These are phyloP conservation scores for Trichaptum fuscoviolaceum DNA, from an alignment of 768 basidiomycete species.

Conservation along the genomic window DNA sequence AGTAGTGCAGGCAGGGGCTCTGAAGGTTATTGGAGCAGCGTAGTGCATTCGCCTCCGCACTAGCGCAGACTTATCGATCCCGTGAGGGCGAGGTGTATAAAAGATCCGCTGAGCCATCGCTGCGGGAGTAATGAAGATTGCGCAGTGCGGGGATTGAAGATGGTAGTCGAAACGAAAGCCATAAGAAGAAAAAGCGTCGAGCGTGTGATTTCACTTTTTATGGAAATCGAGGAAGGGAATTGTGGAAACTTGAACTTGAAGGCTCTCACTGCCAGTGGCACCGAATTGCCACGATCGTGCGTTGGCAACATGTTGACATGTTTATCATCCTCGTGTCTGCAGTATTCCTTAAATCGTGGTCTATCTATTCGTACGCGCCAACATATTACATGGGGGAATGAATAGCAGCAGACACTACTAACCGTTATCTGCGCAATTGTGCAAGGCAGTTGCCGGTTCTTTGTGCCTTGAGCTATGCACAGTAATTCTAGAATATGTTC, in stretches of 20 bases:
- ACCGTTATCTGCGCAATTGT: neutral
- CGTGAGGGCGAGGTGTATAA: neutral
- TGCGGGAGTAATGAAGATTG: too few relatives aligned
- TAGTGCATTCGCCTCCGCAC: neutral
- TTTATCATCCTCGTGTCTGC: neutral
- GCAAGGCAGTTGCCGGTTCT: neutral
- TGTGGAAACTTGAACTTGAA: too few relatives aligned
- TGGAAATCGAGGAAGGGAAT: too few relatives aligned
- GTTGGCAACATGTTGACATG: neutral
- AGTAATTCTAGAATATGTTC: neutral
- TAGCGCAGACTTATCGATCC: neutral
- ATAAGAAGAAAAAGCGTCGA: neutral
- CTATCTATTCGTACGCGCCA: neutral
- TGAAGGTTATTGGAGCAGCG: neutral
- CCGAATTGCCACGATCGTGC: neutral
- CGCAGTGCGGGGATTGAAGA: neutral
- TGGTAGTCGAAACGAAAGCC: neutral
- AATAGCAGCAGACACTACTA: neutral
- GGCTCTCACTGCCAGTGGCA: too few relatives aligned
- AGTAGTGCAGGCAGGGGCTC: neutral
- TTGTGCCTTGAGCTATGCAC: too few relatives aligned
- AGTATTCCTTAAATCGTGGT: neutral
- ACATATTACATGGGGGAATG: too few relatives aligned
- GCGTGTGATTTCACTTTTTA: neutral
- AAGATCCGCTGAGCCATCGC: neutral